These are phyloP conservation scores for Camelina neglecta DNA, from an alignment of 345 rosid species.

Conservation along the genomic window DNA sequence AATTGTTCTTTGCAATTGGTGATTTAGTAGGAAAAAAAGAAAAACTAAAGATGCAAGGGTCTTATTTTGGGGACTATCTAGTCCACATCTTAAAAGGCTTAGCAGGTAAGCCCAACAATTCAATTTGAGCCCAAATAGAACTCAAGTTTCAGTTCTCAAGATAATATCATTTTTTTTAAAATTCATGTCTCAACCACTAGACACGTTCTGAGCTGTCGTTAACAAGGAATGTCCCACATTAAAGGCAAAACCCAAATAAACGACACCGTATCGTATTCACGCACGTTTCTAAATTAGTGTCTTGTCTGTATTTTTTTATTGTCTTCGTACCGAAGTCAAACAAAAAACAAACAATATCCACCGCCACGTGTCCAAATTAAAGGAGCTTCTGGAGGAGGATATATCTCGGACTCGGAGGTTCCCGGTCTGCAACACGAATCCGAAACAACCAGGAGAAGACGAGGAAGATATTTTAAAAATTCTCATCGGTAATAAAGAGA, in stretches of 20 bases:
- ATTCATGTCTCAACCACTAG: neutral
- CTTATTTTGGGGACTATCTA: neutral
- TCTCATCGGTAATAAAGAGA: neutral
- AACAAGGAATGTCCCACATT: neutral
- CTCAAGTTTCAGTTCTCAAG: neutral
- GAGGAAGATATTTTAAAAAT: neutral
- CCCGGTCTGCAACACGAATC: neutral
- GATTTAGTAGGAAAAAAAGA: neutral
- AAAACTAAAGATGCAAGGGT: neutral
- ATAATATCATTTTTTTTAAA: neutral
- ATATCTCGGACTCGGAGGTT: neutral
- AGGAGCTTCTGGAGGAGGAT: slow-evolving; percentile 14
- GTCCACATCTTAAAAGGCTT: neutral
- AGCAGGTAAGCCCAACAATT: neutral
- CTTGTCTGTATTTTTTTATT: neutral
- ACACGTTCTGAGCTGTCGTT: neutral
- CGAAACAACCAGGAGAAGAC: neutral
- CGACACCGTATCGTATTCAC: slow-evolving; percentile 17
- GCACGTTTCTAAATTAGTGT: slow-evolving; percentile 23
- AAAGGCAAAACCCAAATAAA: neutral
- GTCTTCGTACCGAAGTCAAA: slow-evolving; percentile 7
- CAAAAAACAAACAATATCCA: neutral
- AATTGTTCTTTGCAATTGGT: neutral
- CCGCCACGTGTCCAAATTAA: slow-evolving; percentile 20
- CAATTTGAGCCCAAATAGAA: neutral